phyloP scores from a whole-genome alignment of 257 asterid genomes.

The Salvia splendens region DNA sequence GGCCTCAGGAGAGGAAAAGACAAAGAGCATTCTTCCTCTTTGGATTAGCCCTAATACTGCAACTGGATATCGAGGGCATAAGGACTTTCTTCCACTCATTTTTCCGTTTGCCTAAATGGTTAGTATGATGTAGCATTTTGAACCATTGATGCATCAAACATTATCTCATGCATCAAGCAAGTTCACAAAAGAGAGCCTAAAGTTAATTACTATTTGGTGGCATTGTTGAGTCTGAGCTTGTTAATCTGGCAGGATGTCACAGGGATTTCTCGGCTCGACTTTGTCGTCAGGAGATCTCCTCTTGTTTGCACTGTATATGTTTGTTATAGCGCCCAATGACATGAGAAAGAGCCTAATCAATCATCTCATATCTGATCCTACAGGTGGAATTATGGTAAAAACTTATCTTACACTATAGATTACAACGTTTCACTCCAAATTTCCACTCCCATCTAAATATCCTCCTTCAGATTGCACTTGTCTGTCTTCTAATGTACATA shows the following conservation, averaged over 20 bases:
- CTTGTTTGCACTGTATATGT: slow-evolving; percentile 87
- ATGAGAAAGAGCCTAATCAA: slow-evolving; percentile 83
- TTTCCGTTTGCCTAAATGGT: slow-evolving; percentile 89
- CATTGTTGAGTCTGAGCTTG: background rate
- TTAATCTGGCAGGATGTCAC: slow-evolving; percentile 78
- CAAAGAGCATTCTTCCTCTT: slow-evolving; percentile 94
- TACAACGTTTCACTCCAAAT: background rate
- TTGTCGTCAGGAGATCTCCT: slow-evolving; percentile 84
- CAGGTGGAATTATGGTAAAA: slow-evolving; percentile 83
- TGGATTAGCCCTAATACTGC: slow-evolving; percentile 89
- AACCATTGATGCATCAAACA: background rate
- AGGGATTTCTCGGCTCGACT: slow-evolving; percentile 96
- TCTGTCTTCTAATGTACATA: slow-evolving; percentile 23
- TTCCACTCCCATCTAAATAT: background rate
- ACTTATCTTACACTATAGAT: slow-evolving; percentile 68
- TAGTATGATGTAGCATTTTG: background rate
- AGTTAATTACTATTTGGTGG: background rate
- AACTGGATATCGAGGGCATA: slow-evolving; percentile 84
- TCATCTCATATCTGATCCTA: slow-evolving; percentile 94
- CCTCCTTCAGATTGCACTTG: background rate
- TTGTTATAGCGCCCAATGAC: slow-evolving; percentile 87
- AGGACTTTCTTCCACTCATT: slow-evolving; percentile 82
- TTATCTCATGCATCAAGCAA: background rate
- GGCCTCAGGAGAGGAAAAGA: slow-evolving; percentile 96
- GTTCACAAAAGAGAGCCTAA: background rate